Percentiles rank a stretch among this genome's conserved stretches.
These are phyloP conservation scores for Quercus suber DNA, from an alignment of 306 rosid genomes.

Conservation along the genomic window DNA sequence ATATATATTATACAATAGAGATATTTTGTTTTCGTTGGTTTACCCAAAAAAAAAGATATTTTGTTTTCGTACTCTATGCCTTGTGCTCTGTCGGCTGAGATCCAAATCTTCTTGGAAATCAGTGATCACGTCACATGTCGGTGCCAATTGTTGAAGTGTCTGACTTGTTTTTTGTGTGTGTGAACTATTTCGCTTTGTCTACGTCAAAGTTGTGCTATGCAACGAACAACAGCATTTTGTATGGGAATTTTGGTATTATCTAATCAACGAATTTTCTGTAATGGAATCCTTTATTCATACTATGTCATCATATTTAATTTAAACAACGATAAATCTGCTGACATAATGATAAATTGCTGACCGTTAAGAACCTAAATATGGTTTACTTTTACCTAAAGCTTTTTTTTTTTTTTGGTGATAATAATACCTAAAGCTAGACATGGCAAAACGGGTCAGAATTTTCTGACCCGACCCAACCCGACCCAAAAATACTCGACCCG, in stretches of 20 bases:
- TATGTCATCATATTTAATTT: neutral
- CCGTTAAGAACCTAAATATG: neutral
- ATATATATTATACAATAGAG: neutral
- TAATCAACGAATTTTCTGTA: neutral
- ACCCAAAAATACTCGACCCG: too few relatives aligned
- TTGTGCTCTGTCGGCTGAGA: neutral
- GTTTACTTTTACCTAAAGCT: neutral
- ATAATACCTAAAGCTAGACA: neutral
- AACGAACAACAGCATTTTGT: neutral
- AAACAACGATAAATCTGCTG: neutral
- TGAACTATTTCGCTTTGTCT: neutral
- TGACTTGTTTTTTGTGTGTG: neutral
- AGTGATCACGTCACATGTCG: neutral
- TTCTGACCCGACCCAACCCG: too few relatives aligned
- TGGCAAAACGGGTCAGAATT: too few relatives aligned
- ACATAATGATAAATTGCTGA: neutral
- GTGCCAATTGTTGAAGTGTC: neutral
- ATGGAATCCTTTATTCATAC: neutral
- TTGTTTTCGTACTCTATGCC: too few relatives aligned
- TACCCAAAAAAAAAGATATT: too few relatives aligned
- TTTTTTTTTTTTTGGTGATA: too few relatives aligned
- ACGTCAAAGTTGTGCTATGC: neutral
- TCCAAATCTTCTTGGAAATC: conserved; percentile 1
- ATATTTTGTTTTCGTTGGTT: too few relatives aligned
- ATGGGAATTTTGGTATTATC: neutral